Percentiles rank a stretch among this genome's conserved stretches.
These are phyloP conservation scores for Suillus subaureus DNA, from an alignment of 768 basidiomycete species.

Conservation along the genomic window DNA sequence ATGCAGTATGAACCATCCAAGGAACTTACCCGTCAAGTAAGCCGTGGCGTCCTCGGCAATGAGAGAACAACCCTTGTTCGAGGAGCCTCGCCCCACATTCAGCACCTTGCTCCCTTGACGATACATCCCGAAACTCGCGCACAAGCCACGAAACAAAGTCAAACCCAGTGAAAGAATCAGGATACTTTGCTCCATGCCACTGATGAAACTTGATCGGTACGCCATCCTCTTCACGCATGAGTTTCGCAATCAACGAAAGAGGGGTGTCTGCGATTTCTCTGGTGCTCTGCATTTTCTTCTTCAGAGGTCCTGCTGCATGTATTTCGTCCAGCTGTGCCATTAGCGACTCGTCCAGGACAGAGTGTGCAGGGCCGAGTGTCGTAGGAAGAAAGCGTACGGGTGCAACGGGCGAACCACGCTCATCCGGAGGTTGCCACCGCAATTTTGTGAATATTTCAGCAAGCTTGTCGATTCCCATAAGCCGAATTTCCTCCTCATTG, in stretches of 20 bases:
- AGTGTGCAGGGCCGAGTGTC: conserved; percentile 79
- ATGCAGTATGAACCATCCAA: background rate
- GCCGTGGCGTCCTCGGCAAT: conserved; percentile 74
- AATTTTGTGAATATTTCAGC: conserved; percentile 85
- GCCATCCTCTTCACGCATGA: conserved; percentile 85
- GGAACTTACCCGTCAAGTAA: conserved; percentile 82
- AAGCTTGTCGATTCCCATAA: conserved; percentile 89
- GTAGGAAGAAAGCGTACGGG: conserved; percentile 83
- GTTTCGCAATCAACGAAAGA: conserved; percentile 67
- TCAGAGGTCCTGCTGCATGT: conserved; percentile 70
- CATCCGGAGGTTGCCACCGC: conserved; percentile 67
- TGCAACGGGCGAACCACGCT: conserved; percentile 43
- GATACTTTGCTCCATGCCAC: conserved; percentile 77
- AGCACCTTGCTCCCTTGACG: conserved; percentile 74
- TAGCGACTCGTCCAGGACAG: conserved; percentile 76
- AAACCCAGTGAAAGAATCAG: conserved; percentile 85
- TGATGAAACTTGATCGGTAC: conserved; percentile 81
- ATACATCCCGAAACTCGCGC: conserved; percentile 88
- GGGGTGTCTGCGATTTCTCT: conserved; percentile 70
- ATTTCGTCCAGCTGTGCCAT: conserved; percentile 82
- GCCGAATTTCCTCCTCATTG: conserved; percentile 83
- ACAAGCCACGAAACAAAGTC: conserved; percentile 92
- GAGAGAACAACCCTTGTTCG: conserved; percentile 85
- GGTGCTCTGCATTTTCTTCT: conserved; percentile 82
- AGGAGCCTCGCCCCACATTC: conserved; percentile 79